Evolutionary conservation across 805 yeast species (phyloP).

Genomic region (Yamadazyma olivae): DNA sequence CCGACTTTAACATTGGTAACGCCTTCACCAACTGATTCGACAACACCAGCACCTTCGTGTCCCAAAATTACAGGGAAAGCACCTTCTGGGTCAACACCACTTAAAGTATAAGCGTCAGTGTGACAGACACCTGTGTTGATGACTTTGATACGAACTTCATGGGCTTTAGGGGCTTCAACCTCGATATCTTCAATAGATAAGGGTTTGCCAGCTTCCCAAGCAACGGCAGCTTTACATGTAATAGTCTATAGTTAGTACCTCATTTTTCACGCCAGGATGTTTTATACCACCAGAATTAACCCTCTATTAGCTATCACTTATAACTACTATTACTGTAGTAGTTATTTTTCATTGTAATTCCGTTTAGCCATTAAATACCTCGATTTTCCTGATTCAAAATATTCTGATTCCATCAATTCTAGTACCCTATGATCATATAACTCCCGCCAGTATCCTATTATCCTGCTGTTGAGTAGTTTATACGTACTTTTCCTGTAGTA

Average conservation of each 20-base stretch:
- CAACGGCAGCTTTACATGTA: conserved; percentile 93
- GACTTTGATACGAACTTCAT: conserved; percentile 92
- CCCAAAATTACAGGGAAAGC: conserved; percentile 91
- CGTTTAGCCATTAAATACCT: neutral
- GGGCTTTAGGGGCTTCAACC: conserved; percentile 93
- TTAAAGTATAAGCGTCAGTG: conserved; percentile 94
- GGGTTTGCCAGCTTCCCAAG: conserved; percentile 92
- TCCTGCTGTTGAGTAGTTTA: neutral
- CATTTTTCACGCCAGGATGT: neutral
- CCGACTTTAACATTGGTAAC: conserved; percentile 89
- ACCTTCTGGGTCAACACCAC: conserved; percentile 96
- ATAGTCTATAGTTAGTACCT: conserved; percentile 47
- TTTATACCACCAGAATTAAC: too few relatives aligned
- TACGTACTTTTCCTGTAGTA: conserved; percentile 16
- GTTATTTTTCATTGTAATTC: too few relatives aligned
- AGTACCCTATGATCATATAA: too few relatives aligned
- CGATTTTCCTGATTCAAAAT: neutral
- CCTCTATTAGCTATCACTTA: too few relatives aligned
- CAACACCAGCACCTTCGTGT: conserved; percentile 98
- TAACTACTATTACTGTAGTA: too few relatives aligned
- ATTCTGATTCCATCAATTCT: neutral
- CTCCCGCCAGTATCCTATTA: too few relatives aligned
- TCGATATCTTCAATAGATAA: conserved; percentile 81
- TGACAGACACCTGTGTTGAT: conserved; percentile 94
- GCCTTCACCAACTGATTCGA: conserved; percentile 92